Evolutionary conservation across 75 land plant species (phyloP), one percentile per base, ranked within the genome.

Genomic region (Selaginella moellendorffii): DNA sequence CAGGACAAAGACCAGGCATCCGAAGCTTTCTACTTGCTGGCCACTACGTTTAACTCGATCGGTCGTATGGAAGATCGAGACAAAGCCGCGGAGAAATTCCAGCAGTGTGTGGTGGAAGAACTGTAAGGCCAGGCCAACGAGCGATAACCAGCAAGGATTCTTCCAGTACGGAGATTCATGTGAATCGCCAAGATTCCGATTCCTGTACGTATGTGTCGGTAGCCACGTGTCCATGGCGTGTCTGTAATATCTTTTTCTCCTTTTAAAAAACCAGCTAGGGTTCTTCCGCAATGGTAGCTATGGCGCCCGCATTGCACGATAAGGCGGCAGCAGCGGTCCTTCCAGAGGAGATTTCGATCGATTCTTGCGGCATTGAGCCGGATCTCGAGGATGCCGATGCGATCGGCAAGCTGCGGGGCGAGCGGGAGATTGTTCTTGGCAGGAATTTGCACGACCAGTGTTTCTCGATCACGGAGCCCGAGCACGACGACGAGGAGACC

Each of bases 1-100:
- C 81, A 86, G 99, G 88, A 84, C 73, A 80, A 78, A 74, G 96
- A 84, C 61, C 54, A 83, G 68, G 85, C 85, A 19, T 76, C 83
- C 17, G 96, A 95, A 67, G 87, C 89, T 0, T 86, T 76, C 58
- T 90, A 95, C 36, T 71, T 89, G 69, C 81, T 69, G 68, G 96
- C 99, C 21, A 61, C 83, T 10, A 73, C 83, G 0, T 82, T 66
- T 36, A 64, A 95, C 70, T 65, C 71, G 18, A 75, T 90, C 24
- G 91, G 84, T 52, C 52, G 62, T 22, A 27, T 77, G 5, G 74
- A 84, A n/a, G 85, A 89, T 58, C 78, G 99, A 69, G 87, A 95
- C 46, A 68, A 72, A 62, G 86, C 96, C 17, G 90, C 99, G 23
- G 63, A 77, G 61, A 79, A 75, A 31, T 95, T 89, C 64, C 80